Evolutionary conservation across 2,329 filamentous ascomycete species (phyloP).

Genomic region (Diatrype stigma): DNA sequence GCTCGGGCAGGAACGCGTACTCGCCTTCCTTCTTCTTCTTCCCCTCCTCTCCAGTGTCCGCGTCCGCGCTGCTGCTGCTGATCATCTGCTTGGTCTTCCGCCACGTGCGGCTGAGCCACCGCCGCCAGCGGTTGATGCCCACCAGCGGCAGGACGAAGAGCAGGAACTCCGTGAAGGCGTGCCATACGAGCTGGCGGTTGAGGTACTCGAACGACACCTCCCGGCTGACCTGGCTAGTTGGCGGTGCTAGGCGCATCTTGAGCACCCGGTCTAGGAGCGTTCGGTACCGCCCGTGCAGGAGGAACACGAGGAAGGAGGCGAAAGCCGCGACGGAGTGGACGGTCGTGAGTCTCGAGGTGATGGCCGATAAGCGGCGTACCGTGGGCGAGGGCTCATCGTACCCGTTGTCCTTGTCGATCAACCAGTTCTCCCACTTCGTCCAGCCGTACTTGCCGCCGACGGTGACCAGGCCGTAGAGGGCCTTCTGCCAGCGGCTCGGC

Average conservation of each 20-base stretch:
- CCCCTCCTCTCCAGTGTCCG: slow-evolving; percentile 46
- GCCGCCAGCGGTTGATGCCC: slow-evolving; percentile 86
- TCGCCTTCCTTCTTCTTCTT: slow-evolving; percentile 70
- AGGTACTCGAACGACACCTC: slow-evolving; percentile 98
- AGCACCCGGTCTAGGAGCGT: slow-evolving; percentile 84
- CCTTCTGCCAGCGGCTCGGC: slow-evolving; percentile 80
- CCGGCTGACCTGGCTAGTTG: slow-evolving; percentile 77
- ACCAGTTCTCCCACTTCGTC: slow-evolving; percentile 87
- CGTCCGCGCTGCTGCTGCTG: slow-evolving; percentile 37
- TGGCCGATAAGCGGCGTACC: slow-evolving; percentile 55
- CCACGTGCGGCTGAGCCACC: slow-evolving; percentile 86
- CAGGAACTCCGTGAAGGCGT: slow-evolving; percentile 99
- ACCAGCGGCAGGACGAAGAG: slow-evolving; percentile 96
- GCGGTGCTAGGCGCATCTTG: slow-evolving; percentile 78
- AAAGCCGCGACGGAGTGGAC: slow-evolving; percentile 79
- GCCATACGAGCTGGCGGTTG: slow-evolving; percentile 97
- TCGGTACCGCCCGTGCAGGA: slow-evolving; percentile 85
- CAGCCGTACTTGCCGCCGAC: slow-evolving; percentile 86
- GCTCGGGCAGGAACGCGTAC: slow-evolving; percentile 79
- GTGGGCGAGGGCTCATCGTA: slow-evolving; percentile 57
- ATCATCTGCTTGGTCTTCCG: slow-evolving; percentile 69
- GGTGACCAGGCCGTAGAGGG: slow-evolving; percentile 76
- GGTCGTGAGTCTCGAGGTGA: slow-evolving; percentile 67
- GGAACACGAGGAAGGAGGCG: slow-evolving; percentile 81
- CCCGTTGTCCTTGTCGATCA: slow-evolving; percentile 71